Percentiles rank a stretch among this genome's conserved stretches.
Conservation (phyloP, 441 rosid genomes). For the Rhodomyrtus psidioides region DNA sequence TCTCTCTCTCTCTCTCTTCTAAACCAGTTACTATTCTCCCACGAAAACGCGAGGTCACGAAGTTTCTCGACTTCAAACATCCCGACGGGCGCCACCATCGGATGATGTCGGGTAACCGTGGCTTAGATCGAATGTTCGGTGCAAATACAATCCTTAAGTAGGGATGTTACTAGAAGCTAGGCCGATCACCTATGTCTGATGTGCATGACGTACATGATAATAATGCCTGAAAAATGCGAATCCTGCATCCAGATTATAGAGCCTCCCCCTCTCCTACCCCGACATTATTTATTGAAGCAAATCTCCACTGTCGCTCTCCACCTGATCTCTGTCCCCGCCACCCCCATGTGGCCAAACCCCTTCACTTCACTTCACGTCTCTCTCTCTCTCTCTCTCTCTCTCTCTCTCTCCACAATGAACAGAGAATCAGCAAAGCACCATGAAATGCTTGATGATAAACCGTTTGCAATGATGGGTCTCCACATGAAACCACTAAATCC, state of each 20-base stretch:
- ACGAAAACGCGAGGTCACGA: not conserved
- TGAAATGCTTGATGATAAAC: not conserved
- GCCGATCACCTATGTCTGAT: not conserved
- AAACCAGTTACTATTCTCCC: not conserved
- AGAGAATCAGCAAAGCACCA: not conserved
- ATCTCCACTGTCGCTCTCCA: not conserved
- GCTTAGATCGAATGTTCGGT: not conserved
- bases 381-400: not conserved
- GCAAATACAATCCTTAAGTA: not conserved
- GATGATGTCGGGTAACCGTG: not conserved
- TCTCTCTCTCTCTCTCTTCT: not conserved
- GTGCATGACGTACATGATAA: not conserved
- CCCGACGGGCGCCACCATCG: not conserved
- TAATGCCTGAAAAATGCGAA: not conserved
- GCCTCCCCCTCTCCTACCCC: not conserved
- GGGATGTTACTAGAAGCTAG: not conserved
- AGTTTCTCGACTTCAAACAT: not conserved
- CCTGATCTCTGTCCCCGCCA: not conserved
- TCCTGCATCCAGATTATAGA: not conserved
- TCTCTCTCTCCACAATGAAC: not conserved
- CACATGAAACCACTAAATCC: too few relatives aligned
- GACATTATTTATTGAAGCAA: not conserved
- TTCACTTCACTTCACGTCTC: not conserved
- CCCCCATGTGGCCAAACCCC: not conserved
- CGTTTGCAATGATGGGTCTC: not conserved